Percentiles rank a stretch among this genome's conserved stretches.
Evolutionary conservation across 2,329 filamentous ascomycete species (phyloP).

Genomic region (Penicillium corylophilum): DNA sequence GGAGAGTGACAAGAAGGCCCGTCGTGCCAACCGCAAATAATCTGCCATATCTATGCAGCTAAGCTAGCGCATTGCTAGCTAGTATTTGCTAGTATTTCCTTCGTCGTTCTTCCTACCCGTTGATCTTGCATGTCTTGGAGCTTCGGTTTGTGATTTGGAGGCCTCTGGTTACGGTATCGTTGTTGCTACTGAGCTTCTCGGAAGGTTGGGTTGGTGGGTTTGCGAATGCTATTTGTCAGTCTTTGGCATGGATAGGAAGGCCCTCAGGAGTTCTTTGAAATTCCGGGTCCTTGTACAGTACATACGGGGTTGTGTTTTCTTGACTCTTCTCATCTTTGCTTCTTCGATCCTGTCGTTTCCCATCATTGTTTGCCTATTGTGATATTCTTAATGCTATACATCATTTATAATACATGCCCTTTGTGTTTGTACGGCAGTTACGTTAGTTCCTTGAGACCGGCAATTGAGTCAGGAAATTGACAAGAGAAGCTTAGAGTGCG

Average conservation of each 20-base stretch:
- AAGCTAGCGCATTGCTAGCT: neutral
- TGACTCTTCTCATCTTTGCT: constrained; percentile 11
- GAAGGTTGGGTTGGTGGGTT: constrained; percentile 15
- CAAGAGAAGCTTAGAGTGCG: too few relatives aligned
- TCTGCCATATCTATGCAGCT: neutral
- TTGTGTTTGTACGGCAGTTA: neutral
- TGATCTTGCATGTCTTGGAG: constrained; percentile 33
- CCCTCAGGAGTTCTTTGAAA: constrained; percentile 11
- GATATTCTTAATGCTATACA: constrained; percentile 14
- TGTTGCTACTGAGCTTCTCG: constrained; percentile 7
- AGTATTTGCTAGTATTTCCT: constrained; percentile 4
- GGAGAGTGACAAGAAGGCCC: constrained; percentile 69
- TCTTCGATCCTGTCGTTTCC: constrained; percentile 11
- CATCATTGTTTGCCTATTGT: constrained; percentile 3
- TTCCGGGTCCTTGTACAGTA: constrained; percentile 22
- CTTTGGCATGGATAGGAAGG: constrained; percentile 15
- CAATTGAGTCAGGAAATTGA: neutral
- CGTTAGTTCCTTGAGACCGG: neutral
- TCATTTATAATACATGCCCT: constrained; percentile 25
- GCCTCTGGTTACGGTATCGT: constrained; percentile 3
- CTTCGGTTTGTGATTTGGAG: constrained; percentile 28
- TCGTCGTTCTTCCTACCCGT: constrained; percentile 14
- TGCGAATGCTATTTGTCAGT: constrained; percentile 19
- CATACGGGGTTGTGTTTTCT: constrained; percentile 20
- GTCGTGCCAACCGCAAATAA: constrained; percentile 55